These are phyloP conservation scores for Heterobasidion parviporum DNA, from an alignment of 1,284 basidiomycete species.

Conservation along the genomic window DNA sequence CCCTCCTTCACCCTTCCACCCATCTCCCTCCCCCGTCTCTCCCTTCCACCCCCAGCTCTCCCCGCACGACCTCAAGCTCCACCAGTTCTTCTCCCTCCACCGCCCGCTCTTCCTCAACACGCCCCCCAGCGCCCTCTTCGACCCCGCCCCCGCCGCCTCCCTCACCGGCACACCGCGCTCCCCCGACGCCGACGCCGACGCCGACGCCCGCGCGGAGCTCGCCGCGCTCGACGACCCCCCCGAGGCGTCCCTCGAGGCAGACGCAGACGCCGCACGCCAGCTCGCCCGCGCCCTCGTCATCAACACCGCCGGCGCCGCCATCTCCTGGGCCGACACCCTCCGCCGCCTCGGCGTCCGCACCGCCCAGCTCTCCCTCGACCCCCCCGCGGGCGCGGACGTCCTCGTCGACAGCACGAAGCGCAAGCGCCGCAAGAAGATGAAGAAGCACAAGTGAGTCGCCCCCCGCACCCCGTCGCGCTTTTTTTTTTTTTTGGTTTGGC, in stretches of 20 bases:
- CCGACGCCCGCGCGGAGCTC: conserved; percentile 6
- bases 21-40: conserved; percentile 6
- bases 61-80: conserved; percentile 61
- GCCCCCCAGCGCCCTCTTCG: conserved; percentile 47
- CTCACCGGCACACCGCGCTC: neutral
- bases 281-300: conserved; percentile 61
- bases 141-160: conserved; percentile 11
- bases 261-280: conserved; percentile 69
- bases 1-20: conserved; percentile 8
- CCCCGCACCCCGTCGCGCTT: neutral
- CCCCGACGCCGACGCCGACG: neutral
- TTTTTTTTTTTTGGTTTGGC: neutral
- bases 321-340: conserved; percentile 58
- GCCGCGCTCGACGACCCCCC: conserved; percentile 37
- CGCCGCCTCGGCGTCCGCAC: conserved; percentile 50
- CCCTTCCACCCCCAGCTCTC: conserved; percentile 46
- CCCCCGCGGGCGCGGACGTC: neutral
- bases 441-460: conserved; percentile 75
- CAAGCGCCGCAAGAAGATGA: conserved; percentile 83
- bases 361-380: conserved; percentile 26
- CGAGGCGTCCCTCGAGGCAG: conserved; percentile 55
- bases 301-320: conserved; percentile 48
- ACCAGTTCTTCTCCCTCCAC: conserved; percentile 74
- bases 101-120: conserved; percentile 60
- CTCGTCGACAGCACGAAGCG: conserved; percentile 69